Percentiles rank a stretch among this genome's conserved stretches.
These are phyloP conservation scores for Cynara cardunculus DNA, from an alignment of 129 eudicot species.

Conservation along the genomic window DNA sequence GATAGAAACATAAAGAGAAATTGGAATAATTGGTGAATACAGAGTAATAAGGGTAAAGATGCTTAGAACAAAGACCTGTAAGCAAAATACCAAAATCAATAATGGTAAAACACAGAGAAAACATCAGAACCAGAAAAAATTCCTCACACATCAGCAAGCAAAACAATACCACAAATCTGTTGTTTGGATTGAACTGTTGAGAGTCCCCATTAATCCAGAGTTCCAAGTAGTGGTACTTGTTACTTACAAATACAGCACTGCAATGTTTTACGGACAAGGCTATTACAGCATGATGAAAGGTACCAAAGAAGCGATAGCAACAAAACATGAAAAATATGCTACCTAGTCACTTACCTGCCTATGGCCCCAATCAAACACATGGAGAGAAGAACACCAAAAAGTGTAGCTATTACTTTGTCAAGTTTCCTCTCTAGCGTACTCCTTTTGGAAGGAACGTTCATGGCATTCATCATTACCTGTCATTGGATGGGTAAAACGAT, in stretches of 20 bases:
- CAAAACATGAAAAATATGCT: conserved; percentile 3
- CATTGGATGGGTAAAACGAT: conserved; percentile 3
- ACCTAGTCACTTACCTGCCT: conserved; percentile 67
- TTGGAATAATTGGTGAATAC: conserved; percentile 94
- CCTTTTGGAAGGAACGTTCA: conserved; percentile 98
- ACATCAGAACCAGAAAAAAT: background rate
- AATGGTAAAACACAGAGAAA: conserved; percentile 15
- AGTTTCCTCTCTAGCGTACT: conserved; percentile 97
- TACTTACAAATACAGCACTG: conserved; percentile 82
- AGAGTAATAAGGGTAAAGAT: conserved; percentile 93
- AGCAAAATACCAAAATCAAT: conserved; percentile 15
- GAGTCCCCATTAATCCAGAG: conserved; percentile 46
- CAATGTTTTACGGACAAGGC: conserved; percentile 21
- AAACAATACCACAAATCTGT: conserved; percentile 71
- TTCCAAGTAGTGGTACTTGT: conserved; percentile 63
- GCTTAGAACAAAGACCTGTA: conserved; percentile 72
- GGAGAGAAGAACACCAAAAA: conserved; percentile 70
- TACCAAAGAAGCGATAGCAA: background rate
- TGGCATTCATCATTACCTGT: conserved; percentile 99
- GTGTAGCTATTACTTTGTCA: conserved; percentile 81
- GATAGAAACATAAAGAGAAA: conserved; percentile 95
- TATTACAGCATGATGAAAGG: conserved; percentile 8
- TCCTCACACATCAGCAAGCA: background rate
- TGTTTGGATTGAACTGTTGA: conserved; percentile 74
- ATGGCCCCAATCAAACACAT: conserved; percentile 95